A percentile compares a stretch with the other conserved stretches of the same genome.
Conservation (phyloP, 108 stramenopile species). For the Nitzschia sp. region DNA sequence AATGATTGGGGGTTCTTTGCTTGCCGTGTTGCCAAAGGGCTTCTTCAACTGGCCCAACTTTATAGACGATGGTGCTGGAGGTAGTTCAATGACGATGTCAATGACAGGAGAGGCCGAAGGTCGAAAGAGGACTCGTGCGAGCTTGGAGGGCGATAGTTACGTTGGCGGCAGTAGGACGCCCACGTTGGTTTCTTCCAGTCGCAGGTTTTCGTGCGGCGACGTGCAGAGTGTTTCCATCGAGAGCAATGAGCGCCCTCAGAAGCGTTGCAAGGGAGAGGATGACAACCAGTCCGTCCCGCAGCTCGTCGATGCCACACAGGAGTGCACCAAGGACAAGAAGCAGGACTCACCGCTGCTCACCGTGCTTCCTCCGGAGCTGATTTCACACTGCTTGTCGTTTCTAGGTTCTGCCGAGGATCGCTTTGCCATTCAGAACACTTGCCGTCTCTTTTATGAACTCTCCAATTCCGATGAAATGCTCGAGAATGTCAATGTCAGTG, state of each 20-base stretch:
- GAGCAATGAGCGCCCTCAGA: conserved; percentile 31
- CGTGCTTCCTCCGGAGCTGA: conserved; percentile 48
- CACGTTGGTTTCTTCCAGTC: conserved; percentile 19
- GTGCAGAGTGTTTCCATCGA: conserved; percentile 22
- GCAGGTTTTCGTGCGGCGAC: conserved; percentile 27
- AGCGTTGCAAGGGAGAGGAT: conserved; percentile 27
- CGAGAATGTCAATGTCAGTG: conserved; percentile 50
- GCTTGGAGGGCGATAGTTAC: not conserved
- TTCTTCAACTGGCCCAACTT: conserved; percentile 35
- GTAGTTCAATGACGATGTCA: conserved; percentile 8
- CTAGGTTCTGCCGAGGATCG: conserved; percentile 55
- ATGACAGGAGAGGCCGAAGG: conserved; percentile 15
- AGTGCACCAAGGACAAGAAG: conserved; percentile 3
- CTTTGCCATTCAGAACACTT: conserved; percentile 61
- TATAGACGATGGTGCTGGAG: conserved; percentile 25
- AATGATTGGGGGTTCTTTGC: conserved; percentile 43
- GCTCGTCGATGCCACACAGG: conserved; percentile 5
- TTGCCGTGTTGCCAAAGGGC: conserved; percentile 37
- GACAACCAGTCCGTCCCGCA: conserved; percentile 13
- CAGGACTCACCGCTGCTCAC: conserved; percentile 33
- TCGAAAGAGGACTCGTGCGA: conserved; percentile 18
- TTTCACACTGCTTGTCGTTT: conserved; percentile 61
- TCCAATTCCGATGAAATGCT: conserved; percentile 66
- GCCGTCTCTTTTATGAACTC: conserved; percentile 51
- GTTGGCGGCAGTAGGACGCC: conserved; percentile 39